These are phyloP conservation scores for Acanthamoeba sp. DNA, from an alignment of 208 protist species.

Conservation along the genomic window DNA sequence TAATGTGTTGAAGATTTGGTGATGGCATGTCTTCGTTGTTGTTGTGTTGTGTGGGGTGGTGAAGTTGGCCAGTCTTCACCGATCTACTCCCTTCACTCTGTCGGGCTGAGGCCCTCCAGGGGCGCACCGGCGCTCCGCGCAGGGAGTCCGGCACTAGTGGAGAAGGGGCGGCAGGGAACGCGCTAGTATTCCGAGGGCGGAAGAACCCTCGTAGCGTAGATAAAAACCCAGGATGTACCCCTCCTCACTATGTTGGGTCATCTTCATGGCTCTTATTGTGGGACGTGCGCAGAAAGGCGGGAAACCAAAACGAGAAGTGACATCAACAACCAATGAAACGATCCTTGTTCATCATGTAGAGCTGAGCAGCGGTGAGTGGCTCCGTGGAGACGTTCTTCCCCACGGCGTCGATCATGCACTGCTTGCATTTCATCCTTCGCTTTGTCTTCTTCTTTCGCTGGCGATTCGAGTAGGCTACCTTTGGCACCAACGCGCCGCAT, in stretches of 20 bases:
- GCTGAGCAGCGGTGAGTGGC: neutral
- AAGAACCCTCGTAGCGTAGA: too few relatives aligned
- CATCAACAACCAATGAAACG: neutral
- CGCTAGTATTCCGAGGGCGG: neutral
- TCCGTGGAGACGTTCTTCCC: neutral
- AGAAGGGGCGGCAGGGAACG: neutral
- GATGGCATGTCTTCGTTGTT: too few relatives aligned
- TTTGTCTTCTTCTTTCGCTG: slow-evolving; percentile 49
- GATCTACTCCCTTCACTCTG: neutral
- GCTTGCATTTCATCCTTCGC: slow-evolving; percentile 2
- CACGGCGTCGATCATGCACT: slow-evolving; percentile 27
- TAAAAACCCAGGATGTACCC: too few relatives aligned
- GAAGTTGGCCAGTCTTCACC: neutral
- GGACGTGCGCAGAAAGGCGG: neutral
- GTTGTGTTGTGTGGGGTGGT: neutral
- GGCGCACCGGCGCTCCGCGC: neutral
- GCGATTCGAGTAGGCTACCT: neutral
- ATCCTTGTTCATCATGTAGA: slow-evolving; percentile 42
- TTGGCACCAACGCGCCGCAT: neutral
- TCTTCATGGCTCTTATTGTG: too few relatives aligned
- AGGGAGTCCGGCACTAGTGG: neutral
- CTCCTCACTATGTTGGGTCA: too few relatives aligned
- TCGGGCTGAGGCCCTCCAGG: neutral
- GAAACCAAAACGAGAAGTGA: neutral
- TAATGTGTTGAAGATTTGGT: too few relatives aligned